Percentiles rank a stretch among this genome's conserved stretches.
These are phyloP conservation scores for Pseudonitzschia delicatissima DNA, from an alignment of 108 stramenopile species.

Conservation along the genomic window DNA sequence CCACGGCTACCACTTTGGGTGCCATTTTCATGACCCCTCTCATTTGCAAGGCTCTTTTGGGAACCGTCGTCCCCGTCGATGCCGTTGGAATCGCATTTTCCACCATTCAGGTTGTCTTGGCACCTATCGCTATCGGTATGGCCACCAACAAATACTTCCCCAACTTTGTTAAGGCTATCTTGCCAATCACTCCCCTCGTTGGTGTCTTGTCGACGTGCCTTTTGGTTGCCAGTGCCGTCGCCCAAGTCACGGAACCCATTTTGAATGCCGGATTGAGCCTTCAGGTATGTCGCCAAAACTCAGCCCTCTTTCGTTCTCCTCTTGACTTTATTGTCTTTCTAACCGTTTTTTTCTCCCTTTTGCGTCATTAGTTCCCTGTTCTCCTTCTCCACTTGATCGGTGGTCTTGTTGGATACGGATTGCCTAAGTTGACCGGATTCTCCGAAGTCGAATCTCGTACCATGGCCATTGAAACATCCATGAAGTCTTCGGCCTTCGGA, in stretches of 20 bases:
- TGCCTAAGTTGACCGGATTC: conserved; percentile 84
- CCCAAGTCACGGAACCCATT: conserved; percentile 87
- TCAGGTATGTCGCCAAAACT: conserved; percentile 46
- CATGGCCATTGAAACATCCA: conserved; percentile 98
- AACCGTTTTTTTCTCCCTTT: conserved; percentile 1
- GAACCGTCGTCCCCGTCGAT: conserved; percentile 95
- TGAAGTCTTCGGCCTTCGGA: conserved; percentile 97
- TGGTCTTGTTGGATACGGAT: conserved; percentile 87
- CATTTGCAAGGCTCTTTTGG: conserved; percentile 90
- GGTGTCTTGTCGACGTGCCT: conserved; percentile 95
- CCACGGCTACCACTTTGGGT: conserved; percentile 95
- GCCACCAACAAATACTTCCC: conserved; percentile 91
- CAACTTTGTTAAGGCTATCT: conserved; percentile 81
- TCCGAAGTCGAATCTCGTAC: conserved; percentile 90
- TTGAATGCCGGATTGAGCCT: conserved; percentile 77
- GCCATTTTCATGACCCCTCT: conserved; percentile 98
- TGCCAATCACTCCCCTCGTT: conserved; percentile 93
- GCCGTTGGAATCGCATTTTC: conserved; percentile 93
- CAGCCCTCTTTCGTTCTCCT: background rate
- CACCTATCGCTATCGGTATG: conserved; percentile 96
- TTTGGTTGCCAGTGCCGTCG: conserved; percentile 94
- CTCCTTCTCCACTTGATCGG: conserved; percentile 93
- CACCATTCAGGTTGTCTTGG: conserved; percentile 95
- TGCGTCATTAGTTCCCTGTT: conserved; percentile 62
- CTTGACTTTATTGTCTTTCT: background rate